Conservation (phyloP, 2,329 filamentous ascomycete genomes). For the Xylaria sp. region DNA sequence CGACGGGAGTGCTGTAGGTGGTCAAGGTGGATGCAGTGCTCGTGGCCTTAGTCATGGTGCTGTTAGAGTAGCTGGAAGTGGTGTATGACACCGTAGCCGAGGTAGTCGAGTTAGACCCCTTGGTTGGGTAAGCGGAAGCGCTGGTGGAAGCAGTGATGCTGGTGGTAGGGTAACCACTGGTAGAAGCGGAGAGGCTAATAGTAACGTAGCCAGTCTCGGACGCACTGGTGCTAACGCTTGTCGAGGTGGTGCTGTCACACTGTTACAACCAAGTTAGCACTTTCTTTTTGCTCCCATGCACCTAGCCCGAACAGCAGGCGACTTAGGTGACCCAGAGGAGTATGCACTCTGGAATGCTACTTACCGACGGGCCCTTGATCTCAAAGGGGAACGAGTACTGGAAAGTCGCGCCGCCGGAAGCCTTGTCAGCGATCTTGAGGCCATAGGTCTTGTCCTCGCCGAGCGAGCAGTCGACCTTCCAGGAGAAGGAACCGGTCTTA, state of each 20-base stretch:
- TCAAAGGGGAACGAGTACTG: conserved; percentile 73
- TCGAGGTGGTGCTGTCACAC: conserved; percentile 24
- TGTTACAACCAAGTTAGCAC: conserved; percentile 23
- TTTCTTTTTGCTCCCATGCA: not conserved
- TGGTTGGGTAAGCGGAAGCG: conserved; percentile 11
- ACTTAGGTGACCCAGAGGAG: not conserved
- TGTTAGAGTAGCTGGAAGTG: conserved; percentile 8
- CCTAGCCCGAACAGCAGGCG: too few species aligned
- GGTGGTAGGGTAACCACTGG: conserved; percentile 10
- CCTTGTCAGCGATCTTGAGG: conserved; percentile 64
- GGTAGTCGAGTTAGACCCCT: not conserved
- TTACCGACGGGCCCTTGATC: conserved; percentile 54
- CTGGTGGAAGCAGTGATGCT: conserved; percentile 1
- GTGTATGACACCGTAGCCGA: conserved; percentile 3
- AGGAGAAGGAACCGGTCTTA: conserved; percentile 58
- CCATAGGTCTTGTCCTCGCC: conserved; percentile 65
- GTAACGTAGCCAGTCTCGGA: conserved; percentile 9
- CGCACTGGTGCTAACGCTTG: conserved; percentile 3
- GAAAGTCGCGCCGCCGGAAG: conserved; percentile 58
- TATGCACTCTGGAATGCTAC: conserved; percentile 2
- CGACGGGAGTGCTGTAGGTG: conserved; percentile 18
- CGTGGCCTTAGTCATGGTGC: not conserved
- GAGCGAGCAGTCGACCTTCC: conserved; percentile 61
- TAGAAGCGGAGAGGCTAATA: conserved; percentile 2
- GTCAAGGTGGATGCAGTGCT: conserved; percentile 7